Evolutionary conservation across 139 green algal genomes (phyloP).

Genomic region (Pycnococcus provasolii): DNA sequence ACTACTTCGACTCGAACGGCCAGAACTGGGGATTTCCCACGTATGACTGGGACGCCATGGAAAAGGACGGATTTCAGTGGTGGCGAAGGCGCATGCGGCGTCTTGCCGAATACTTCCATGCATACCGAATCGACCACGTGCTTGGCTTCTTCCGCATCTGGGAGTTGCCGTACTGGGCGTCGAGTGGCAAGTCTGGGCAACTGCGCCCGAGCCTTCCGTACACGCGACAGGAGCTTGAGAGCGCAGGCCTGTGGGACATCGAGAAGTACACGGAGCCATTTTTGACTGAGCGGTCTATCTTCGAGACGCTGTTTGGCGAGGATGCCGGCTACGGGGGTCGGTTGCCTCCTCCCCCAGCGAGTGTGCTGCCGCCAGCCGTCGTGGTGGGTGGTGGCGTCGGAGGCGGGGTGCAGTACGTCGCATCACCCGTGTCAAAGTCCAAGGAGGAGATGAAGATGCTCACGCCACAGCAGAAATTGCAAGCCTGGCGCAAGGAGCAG

Average conservation of each 20-base stretch:
- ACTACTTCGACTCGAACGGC: constrained; percentile 74
- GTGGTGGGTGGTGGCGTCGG: too few species aligned
- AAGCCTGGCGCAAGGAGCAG: too few species aligned
- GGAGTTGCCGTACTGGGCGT: constrained; percentile 59
- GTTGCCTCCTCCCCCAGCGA: too few species aligned
- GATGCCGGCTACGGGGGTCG: too few species aligned
- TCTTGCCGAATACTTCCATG: constrained; percentile 81
- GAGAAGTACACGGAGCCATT: constrained; percentile 42
- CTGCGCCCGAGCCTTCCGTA: constrained; percentile 74
- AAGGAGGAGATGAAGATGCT: too few species aligned
- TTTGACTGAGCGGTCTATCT: too few species aligned
- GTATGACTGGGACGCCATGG: constrained; percentile 95
- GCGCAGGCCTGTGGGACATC: constrained; percentile 74
- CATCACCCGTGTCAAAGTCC: too few species aligned
- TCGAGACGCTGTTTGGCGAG: too few species aligned
- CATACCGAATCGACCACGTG: constrained; percentile 94
- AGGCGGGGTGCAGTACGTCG: too few species aligned
- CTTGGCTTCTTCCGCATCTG: constrained; percentile 98
- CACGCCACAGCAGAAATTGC: too few species aligned
- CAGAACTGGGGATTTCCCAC: constrained; percentile 96
- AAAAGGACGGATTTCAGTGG: constrained; percentile 69
- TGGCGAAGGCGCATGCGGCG: constrained; percentile 63
- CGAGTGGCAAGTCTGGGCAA: constrained; percentile 56
- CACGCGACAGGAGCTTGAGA: constrained; percentile 63
- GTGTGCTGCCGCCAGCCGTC: too few species aligned